phyloP scores from a whole-genome alignment of 352 stramenopile genomes.

The Globisporangium barbulae region DNA sequence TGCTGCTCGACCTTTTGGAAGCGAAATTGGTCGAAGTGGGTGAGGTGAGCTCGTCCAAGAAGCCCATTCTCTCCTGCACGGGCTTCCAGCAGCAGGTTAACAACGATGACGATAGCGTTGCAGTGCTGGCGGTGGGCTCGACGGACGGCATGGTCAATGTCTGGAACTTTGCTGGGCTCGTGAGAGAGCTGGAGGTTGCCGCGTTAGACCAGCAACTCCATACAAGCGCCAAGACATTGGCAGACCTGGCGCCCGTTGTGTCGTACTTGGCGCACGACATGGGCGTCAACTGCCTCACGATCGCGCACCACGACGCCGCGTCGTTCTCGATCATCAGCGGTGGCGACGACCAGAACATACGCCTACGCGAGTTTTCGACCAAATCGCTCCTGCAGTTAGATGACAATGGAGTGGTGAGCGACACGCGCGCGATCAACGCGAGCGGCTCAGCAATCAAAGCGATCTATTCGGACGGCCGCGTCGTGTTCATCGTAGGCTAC shows the following conservation, averaged over 20 bases:
- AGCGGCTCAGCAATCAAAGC: constrained; percentile 83
- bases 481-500: constrained; percentile 72
- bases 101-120: constrained; percentile 14
- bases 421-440: constrained; percentile 50
- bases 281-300: constrained; percentile 68
- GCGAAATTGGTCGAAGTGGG: constrained; percentile 40
- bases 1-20: constrained; percentile 48
- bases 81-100: constrained; percentile 31
- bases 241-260: constrained; percentile 33
- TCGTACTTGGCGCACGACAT: constrained; percentile 83
- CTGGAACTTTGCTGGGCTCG: constrained; percentile 48
- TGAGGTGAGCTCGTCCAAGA: constrained; percentile 57
- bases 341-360: constrained; percentile 79
- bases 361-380: constrained; percentile 35
- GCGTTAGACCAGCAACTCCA: background rate
- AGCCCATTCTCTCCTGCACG: constrained; percentile 76
- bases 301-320: constrained; percentile 20
- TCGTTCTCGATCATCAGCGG: constrained; percentile 69
- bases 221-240: constrained; percentile 8
- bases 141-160: constrained; percentile 81
- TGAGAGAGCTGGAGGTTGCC: constrained; percentile 19
- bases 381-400: constrained; percentile 18
- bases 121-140: constrained; percentile 67
- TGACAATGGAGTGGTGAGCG: constrained; percentile 20
- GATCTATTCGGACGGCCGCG: constrained; percentile 34